phyloP scores from a whole-genome alignment of 2,329 filamentous ascomycete genomes.

The Talaromyces sp. region DNA sequence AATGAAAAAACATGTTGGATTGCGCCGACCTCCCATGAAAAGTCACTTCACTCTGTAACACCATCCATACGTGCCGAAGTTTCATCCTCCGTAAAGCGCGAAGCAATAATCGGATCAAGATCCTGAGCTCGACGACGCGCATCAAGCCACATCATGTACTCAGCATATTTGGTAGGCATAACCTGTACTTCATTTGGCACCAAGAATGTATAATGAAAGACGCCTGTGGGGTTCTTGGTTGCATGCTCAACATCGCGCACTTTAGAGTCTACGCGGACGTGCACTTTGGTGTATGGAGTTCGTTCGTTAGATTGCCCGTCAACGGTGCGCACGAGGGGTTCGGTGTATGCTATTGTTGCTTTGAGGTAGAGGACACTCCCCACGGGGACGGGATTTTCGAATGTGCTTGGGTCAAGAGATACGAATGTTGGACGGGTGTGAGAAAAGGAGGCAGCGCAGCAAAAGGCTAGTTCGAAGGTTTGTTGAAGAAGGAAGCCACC shows the following conservation, averaged over 20 bases:
- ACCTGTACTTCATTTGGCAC: constrained; percentile 63
- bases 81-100: constrained; percentile 28
- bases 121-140: constrained; percentile 54
- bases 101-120: constrained; percentile 44
- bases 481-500: constrained; percentile 71
- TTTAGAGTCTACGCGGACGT: constrained; percentile 68
- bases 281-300: constrained; percentile 56
- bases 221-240: constrained; percentile 63
- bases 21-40: neutral
- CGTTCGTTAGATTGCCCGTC: constrained; percentile 44
- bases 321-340: constrained; percentile 43
- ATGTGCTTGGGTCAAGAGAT: constrained; percentile 68
- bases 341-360: constrained; percentile 68
- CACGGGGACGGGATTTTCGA: constrained; percentile 71
- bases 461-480: constrained; percentile 73
- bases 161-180: constrained; percentile 60
- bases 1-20: neutral
- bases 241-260: constrained; percentile 70
- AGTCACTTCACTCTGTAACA: constrained; percentile 36
- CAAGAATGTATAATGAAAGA: constrained; percentile 72
- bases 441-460: constrained; percentile 67
- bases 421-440: constrained; percentile 68
- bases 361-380: constrained; percentile 72
- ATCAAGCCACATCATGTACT: constrained; percentile 64
- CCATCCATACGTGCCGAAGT: constrained; percentile 25